Percentiles rank a stretch among this genome's conserved stretches.
Conservation (phyloP, 1,284 basidiomycete species). For the Singerocomus inundabilis region DNA sequence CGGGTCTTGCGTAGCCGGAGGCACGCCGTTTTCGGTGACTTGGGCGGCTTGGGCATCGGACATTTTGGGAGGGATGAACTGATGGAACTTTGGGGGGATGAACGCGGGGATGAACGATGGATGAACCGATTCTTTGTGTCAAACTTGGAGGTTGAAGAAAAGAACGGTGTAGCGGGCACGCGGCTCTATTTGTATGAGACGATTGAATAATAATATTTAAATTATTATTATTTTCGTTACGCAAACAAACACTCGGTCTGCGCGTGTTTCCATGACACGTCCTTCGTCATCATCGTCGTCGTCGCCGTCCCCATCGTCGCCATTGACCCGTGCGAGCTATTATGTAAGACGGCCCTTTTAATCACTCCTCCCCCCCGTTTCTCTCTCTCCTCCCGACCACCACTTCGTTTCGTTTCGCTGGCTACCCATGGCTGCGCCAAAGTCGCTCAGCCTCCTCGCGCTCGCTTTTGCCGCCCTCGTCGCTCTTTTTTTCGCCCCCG, state of each 20-base stretch:
- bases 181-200: slow-evolving; percentile 27
- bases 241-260: slow-evolving; percentile 26
- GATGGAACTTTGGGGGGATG: slow-evolving; percentile 54
- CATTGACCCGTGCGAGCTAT: slow-evolving; percentile 15
- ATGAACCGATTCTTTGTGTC: slow-evolving; percentile 79
- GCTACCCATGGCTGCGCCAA: slow-evolving; percentile 47
- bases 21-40: slow-evolving; percentile 75
- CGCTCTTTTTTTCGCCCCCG: slow-evolving; percentile 46
- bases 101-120: slow-evolving; percentile 49
- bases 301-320: not conserved
- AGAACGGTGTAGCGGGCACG: slow-evolving; percentile 27
- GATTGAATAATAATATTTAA: not conserved
- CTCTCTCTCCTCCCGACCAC: too few species aligned
- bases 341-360: slow-evolving; percentile 17
- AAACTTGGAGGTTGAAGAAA: slow-evolving; percentile 74
- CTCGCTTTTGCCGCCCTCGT: slow-evolving; percentile 58
- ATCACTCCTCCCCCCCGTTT: not conserved
- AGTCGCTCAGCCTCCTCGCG: slow-evolving; percentile 55
- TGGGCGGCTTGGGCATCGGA: slow-evolving; percentile 82
- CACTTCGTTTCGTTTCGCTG: too few species aligned
- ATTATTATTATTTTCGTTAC: slow-evolving; percentile 17
- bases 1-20: slow-evolving; percentile 67
- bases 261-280: slow-evolving; percentile 22
- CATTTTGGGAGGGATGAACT: slow-evolving; percentile 58
- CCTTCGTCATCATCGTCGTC: not conserved